phyloP scores from a whole-genome alignment of 2,329 filamentous ascomycete genomes.

The Epichloe brachyelytri region DNA sequence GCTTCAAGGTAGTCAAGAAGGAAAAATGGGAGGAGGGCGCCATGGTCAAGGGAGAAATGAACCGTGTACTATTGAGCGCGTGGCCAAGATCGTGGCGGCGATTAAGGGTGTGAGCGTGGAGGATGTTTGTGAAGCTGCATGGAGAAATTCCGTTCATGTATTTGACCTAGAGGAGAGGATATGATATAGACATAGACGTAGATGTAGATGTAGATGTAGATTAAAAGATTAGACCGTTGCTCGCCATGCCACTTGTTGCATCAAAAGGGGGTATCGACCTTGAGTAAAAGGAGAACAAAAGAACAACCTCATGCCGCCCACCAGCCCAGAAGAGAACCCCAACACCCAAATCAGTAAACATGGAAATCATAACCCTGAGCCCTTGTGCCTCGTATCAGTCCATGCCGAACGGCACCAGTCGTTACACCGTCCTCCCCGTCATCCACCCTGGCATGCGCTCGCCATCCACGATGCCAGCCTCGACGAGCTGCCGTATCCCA shows the following conservation, averaged over 20 bases:
- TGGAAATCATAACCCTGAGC: constrained; percentile 34
- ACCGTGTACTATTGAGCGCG: constrained; percentile 71
- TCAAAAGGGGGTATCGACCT: constrained; percentile 16
- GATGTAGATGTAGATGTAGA: not conserved
- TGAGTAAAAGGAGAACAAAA: not conserved
- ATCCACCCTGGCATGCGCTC: constrained; percentile 79
- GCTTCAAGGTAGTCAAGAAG: constrained; percentile 84
- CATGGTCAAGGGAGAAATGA: constrained; percentile 94
- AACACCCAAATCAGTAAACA: constrained; percentile 4
- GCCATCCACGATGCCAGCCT: constrained; percentile 62
- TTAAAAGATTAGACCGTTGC: not conserved
- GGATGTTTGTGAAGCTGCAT: constrained; percentile 75
- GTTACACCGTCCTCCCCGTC: constrained; percentile 76
- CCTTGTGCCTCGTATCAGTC: constrained; percentile 48
- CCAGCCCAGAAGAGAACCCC: constrained; percentile 1
- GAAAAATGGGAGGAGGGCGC: constrained; percentile 81
- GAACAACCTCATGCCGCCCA: constrained; percentile 8
- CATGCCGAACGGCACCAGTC: constrained; percentile 53
- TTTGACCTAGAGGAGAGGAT: constrained; percentile 48
- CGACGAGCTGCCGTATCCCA: constrained; percentile 65
- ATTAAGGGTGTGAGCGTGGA: constrained; percentile 72
- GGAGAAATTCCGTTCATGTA: constrained; percentile 68
- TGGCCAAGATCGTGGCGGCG: constrained; percentile 77
- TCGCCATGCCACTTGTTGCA: constrained; percentile 1
- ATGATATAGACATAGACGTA: not conserved